Evolutionary conservation across 2,329 filamentous ascomycete genomes (phyloP).

Genomic region (Westerdykella aurantiaca): DNA sequence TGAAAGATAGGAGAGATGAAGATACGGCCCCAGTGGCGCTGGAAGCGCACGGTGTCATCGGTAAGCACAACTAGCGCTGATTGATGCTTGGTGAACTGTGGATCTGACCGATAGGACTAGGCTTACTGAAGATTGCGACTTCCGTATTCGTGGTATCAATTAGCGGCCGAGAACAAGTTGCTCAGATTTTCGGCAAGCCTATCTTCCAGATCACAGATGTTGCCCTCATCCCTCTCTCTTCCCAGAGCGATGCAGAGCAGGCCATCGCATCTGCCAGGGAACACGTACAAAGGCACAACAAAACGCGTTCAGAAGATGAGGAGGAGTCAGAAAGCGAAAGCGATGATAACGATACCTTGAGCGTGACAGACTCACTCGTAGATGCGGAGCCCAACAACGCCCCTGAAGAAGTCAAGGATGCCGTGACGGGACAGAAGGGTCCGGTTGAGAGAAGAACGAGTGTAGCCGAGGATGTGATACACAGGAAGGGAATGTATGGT

Average conservation of each 20-base stretch:
- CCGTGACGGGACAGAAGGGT: conserved; percentile 23
- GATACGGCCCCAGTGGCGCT: conserved; percentile 38
- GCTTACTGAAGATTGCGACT: conserved; percentile 75
- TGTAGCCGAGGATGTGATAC: conserved; percentile 84
- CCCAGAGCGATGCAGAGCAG: conserved; percentile 64
- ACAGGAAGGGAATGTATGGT: conserved; percentile 75
- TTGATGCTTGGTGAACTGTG: not conserved
- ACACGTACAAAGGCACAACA: conserved; percentile 37
- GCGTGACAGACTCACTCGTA: conserved; percentile 32
- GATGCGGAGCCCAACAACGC: conserved; percentile 31
- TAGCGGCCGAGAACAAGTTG: conserved; percentile 79
- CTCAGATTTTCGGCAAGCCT: conserved; percentile 73
- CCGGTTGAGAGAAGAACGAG: conserved; percentile 41
- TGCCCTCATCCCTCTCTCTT: conserved; percentile 80
- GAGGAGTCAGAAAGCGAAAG: conserved; percentile 30
- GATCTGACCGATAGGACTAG: conserved; percentile 43
- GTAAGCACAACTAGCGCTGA: conserved; percentile 35
- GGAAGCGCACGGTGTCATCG: conserved; percentile 51
- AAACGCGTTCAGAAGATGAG: conserved; percentile 19
- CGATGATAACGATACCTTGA: conserved; percentile 26
- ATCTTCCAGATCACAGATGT: conserved; percentile 87
- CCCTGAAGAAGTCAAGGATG: conserved; percentile 28
- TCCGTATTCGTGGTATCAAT: conserved; percentile 83
- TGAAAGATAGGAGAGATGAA: conserved; percentile 37
- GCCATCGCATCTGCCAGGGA: conserved; percentile 61